A percentile compares a stretch with the other conserved stretches of the same genome.
phyloP scores from a whole-genome alignment of 1,139 yeast genomes.

The Insectozyma bohioensis region DNA sequence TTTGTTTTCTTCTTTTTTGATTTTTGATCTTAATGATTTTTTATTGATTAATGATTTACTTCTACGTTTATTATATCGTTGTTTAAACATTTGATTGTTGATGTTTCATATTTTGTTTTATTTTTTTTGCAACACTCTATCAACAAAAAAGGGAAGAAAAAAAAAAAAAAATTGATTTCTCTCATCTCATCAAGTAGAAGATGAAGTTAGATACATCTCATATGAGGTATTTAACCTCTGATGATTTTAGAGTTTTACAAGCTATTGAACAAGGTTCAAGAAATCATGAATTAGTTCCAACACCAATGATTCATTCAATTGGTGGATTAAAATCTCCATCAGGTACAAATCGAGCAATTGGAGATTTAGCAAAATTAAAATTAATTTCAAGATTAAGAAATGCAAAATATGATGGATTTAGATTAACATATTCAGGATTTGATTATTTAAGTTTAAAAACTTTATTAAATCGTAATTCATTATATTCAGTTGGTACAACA shows the following conservation, averaged over 20 bases:
- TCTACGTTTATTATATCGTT: conserved; percentile 2
- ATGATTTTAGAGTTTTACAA: conserved; percentile 84
- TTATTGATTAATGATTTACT: background rate
- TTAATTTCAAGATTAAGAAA: conserved; percentile 77
- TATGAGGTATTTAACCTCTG: conserved; percentile 88
- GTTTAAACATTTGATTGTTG: conserved; percentile 1
- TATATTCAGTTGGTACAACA: conserved; percentile 79
- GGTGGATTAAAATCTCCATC: conserved; percentile 78
- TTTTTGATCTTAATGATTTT: conserved; percentile 1
- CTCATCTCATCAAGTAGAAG: background rate
- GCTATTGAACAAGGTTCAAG: conserved; percentile 91
- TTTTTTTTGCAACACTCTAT: background rate
- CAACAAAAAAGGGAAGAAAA: background rate
- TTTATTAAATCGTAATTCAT: conserved; percentile 68
- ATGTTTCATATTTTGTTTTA: background rate
- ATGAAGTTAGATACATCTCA: conserved; percentile 94
- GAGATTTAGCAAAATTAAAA: conserved; percentile 84
- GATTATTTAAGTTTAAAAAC: conserved; percentile 89
- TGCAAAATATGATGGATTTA: conserved; percentile 89
- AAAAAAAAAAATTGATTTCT: conserved; percentile 3
- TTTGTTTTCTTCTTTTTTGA: background rate
- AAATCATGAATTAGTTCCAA: conserved; percentile 94
- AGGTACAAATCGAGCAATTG: conserved; percentile 75
- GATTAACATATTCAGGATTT: conserved; percentile 83
- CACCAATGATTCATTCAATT: conserved; percentile 73